Conservation (phyloP, 2,329 filamentous ascomycete genomes). For the Verticillium zaregamsianum region DNA sequence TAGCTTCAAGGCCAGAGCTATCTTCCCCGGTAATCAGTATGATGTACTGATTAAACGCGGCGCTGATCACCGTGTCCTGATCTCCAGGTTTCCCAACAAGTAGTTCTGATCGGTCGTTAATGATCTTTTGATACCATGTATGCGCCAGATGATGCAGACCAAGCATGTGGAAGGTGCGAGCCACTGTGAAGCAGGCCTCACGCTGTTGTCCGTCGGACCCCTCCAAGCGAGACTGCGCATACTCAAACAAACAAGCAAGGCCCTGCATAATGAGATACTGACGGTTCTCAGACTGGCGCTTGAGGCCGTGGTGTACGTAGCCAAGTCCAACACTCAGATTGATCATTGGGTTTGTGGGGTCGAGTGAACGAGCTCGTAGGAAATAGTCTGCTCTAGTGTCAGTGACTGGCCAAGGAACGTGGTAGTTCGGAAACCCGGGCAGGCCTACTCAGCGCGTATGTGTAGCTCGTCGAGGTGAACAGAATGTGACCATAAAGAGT, state of each 20-base stretch:
- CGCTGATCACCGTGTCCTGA: neutral
- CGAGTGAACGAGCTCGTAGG: conserved; percentile 69
- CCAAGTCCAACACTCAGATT: conserved; percentile 77
- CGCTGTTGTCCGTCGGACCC: conserved; percentile 44
- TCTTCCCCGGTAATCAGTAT: neutral
- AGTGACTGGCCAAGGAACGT: no score
- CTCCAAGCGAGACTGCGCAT: conserved; percentile 55
- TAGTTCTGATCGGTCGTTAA: neutral
- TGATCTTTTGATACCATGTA: conserved; percentile 10
- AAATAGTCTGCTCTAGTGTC: conserved; percentile 62
- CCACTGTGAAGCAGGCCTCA: conserved; percentile 81
- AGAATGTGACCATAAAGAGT: conserved; percentile 89
- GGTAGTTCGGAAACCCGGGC: no score
- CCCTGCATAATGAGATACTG: conserved; percentile 87
- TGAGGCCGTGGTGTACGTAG: conserved; percentile 85
- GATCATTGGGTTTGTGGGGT: conserved; percentile 72
- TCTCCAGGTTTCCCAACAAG: neutral
- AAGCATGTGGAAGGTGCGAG: conserved; percentile 61
- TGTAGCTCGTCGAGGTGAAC: conserved; percentile 77
- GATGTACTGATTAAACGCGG: neutral
- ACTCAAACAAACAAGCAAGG: conserved; percentile 72
- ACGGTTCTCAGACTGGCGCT: conserved; percentile 83
- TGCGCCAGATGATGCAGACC: conserved; percentile 16
- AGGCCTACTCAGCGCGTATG: conserved; percentile 69
- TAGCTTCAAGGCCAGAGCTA: neutral